Conservation (phyloP, 441 rosid species). For the Kokia cookei region DNA sequence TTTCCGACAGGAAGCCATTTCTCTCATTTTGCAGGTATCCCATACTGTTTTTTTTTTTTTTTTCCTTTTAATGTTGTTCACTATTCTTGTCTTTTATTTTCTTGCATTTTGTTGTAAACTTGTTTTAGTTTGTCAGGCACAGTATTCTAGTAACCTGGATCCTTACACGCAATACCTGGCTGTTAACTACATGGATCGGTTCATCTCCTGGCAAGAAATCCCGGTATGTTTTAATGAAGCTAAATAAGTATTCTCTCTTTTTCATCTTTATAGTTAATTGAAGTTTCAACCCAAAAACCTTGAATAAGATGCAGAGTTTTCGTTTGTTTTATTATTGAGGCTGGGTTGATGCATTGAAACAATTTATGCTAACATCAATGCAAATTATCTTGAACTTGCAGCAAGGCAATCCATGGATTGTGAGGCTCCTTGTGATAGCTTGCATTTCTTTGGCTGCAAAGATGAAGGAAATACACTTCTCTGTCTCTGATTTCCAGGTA, state of each 20-base stretch:
- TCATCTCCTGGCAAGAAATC: conserved; percentile 38
- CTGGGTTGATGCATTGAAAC: not conserved
- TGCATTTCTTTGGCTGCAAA: conserved; percentile 61
- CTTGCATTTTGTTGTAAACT: conserved; percentile 1
- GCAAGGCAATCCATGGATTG: conserved; percentile 49
- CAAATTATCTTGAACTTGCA: conserved; percentile 11
- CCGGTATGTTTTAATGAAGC: conserved; percentile 26
- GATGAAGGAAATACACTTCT: conserved; percentile 36
- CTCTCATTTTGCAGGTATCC: conserved; percentile 42
- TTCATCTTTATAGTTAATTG: not conserved
- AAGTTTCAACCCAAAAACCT: not conserved
- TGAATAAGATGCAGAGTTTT: not conserved
- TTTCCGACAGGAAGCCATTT: conserved; percentile 44
- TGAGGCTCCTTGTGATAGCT: conserved; percentile 36
- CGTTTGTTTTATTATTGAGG: not conserved
- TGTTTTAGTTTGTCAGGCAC: conserved; percentile 20
- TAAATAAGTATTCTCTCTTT: not conserved
- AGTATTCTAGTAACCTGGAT: conserved; percentile 36
- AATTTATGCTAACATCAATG: not conserved
- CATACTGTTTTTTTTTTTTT: not conserved
- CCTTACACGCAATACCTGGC: conserved; percentile 45
- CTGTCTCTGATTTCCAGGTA: conserved; percentile 42
- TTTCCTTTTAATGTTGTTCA: not conserved
- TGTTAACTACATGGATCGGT: conserved; percentile 62
- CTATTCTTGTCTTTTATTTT: not conserved